Evolutionary conservation across 805 yeast species (phyloP).

Genomic region (Starmera dryadoides): DNA sequence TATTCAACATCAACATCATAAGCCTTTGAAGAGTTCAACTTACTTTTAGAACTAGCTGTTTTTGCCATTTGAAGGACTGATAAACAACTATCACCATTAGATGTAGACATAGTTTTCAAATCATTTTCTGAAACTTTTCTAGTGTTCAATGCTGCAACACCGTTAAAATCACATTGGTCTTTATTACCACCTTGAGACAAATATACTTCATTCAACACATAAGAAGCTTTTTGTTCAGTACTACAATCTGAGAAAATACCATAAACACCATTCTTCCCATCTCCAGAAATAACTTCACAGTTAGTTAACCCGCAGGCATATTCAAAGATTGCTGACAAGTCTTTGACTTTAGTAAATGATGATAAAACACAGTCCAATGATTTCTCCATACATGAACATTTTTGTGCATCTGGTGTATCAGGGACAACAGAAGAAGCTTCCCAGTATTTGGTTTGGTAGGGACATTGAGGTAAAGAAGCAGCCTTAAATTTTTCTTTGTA

Average conservation of each 20-base stretch:
- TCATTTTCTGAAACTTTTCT: conserved; percentile 3
- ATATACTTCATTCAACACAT: conserved; percentile 51
- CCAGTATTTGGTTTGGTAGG: conserved; percentile 48
- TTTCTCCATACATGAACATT: conserved; percentile 55
- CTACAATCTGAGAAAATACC: conserved; percentile 68
- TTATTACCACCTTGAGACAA: conserved; percentile 35
- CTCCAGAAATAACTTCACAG: conserved; percentile 52
- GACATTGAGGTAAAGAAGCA: conserved; percentile 38
- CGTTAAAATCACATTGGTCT: conserved; percentile 20
- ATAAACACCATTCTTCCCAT: conserved; percentile 53
- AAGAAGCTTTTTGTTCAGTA: conserved; percentile 54
- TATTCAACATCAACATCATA: not conserved
- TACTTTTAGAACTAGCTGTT: conserved; percentile 2
- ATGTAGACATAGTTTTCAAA: conserved; percentile 5
- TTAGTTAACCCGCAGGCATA: conserved; percentile 48
- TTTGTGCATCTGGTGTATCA: conserved; percentile 54
- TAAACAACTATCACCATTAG: conserved; percentile 14
- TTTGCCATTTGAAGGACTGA: conserved; percentile 4
- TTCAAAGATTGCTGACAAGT: conserved; percentile 51
- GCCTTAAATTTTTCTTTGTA: conserved; percentile 18
- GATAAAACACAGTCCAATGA: conserved; percentile 50
- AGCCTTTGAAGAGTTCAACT: not conserved
- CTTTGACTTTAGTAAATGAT: conserved; percentile 34
- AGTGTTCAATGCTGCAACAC: conserved; percentile 11
- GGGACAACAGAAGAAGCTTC: conserved; percentile 54